Percentiles rank a stretch among this genome's conserved stretches.
Evolutionary conservation across 2,329 filamentous ascomycete genomes (phyloP).

Genomic region (Arthrobotrys sphaeroides): DNA sequence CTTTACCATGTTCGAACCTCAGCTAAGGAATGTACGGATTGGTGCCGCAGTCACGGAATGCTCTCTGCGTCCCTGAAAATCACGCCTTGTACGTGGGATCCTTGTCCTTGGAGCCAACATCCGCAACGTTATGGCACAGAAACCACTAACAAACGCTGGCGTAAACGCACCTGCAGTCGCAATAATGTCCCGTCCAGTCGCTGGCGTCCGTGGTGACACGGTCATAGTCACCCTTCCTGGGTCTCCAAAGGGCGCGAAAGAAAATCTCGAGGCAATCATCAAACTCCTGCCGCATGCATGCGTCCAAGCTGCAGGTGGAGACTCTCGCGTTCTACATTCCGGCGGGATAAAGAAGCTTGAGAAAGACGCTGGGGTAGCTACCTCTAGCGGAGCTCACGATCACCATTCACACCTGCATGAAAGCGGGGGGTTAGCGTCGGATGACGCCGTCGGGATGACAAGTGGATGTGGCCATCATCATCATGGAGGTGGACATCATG

Average conservation of each 20-base stretch:
- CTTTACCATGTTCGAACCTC: neutral
- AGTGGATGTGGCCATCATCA: slow-evolving; percentile 61
- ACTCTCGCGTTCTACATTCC: slow-evolving; percentile 80
- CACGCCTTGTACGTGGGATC: slow-evolving; percentile 80
- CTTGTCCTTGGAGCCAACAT: neutral
- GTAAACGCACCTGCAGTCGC: slow-evolving; percentile 74
- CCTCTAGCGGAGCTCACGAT: slow-evolving; percentile 57
- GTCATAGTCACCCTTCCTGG: slow-evolving; percentile 90
- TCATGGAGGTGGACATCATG: slow-evolving; percentile 66
- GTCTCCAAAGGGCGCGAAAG: slow-evolving; percentile 91
- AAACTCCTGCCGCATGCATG: slow-evolving; percentile 97
- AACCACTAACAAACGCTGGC: neutral
- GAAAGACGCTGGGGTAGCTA: slow-evolving; percentile 75
- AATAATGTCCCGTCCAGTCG: slow-evolving; percentile 93
- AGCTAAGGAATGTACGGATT: slow-evolving; percentile 55
- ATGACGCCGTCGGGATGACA: slow-evolving; percentile 8
- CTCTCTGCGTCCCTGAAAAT: slow-evolving; percentile 81
- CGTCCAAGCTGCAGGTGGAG: slow-evolving; percentile 80
- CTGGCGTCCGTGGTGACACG: slow-evolving; percentile 82
- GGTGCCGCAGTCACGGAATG: slow-evolving; percentile 79
- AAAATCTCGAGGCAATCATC: slow-evolving; percentile 88
- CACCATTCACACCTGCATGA: slow-evolving; percentile 57
- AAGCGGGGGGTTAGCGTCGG: slow-evolving; percentile 39
- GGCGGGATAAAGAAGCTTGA: slow-evolving; percentile 87
- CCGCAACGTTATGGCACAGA: neutral